Conservation (phyloP, 2,329 filamentous ascomycete genomes). For the Talaromyces funiculosus region DNA sequence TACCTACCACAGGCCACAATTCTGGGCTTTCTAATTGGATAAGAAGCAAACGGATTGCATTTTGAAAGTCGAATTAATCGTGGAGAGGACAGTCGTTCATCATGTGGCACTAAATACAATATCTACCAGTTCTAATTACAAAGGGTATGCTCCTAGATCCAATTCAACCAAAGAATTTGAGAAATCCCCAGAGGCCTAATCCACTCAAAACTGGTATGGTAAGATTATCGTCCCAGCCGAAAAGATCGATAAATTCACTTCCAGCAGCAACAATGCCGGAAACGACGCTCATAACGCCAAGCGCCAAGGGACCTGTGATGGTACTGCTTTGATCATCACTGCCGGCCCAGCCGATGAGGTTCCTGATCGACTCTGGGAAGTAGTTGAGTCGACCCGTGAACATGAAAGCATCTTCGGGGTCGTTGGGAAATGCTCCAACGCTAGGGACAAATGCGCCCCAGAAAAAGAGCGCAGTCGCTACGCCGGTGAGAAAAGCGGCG, state of each 20-base stretch:
- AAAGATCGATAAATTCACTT: conserved; percentile 86
- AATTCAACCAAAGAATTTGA: conserved; percentile 65
- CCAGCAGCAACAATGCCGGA: conserved; percentile 83
- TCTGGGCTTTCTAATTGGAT: no score
- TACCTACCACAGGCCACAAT: no score
- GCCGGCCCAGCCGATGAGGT: conserved; percentile 57
- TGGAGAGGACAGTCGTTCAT: neutral
- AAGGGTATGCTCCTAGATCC: neutral
- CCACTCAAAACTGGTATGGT: conserved; percentile 92
- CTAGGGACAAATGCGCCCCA: conserved; percentile 79
- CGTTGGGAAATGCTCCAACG: conserved; percentile 61
- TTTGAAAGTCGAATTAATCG: neutral
- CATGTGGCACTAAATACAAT: conserved; percentile 1
- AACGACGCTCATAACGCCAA: conserved; percentile 75
- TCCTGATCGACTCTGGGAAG: conserved; percentile 58
- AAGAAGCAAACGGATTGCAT: no score
- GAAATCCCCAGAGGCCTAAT: conserved; percentile 81
- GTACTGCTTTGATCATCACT: conserved; percentile 37
- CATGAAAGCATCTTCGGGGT: conserved; percentile 67
- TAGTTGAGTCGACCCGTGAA: conserved; percentile 66
- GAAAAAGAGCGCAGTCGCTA: conserved; percentile 76
- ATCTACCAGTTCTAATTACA: conserved; percentile 11
- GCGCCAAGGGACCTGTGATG: conserved; percentile 64
- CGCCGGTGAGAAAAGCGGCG: conserved; percentile 76
- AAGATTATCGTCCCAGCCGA: conserved; percentile 94